These are phyloP conservation scores for Trichophyton mentagrophytes DNA, from an alignment of 2,329 filamentous ascomycete genomes.

Conservation along the genomic window DNA sequence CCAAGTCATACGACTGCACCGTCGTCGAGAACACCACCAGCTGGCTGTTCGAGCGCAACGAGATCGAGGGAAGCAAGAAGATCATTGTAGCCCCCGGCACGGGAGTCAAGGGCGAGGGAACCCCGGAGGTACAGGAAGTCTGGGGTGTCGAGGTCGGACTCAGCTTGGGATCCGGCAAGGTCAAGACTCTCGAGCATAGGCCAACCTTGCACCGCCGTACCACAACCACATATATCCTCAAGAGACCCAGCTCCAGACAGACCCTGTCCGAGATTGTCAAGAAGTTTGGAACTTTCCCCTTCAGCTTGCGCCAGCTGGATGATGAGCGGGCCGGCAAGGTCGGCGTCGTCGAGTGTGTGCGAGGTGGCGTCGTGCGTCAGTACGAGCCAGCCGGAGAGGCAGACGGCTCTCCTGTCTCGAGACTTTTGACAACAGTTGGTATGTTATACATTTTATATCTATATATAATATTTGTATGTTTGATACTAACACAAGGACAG, in stretches of 20 bases:
- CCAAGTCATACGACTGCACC: constrained; percentile 79
- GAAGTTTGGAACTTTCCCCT: constrained; percentile 96
- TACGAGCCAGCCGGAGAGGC: constrained; percentile 95
- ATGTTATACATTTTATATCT: constrained; percentile 33
- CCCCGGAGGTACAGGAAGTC: constrained; percentile 78
- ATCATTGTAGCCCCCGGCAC: constrained; percentile 73
- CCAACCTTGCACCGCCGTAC: constrained; percentile 89
- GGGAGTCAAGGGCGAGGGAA: constrained; percentile 81
- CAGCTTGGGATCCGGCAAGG: constrained; percentile 81
- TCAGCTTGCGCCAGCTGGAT: constrained; percentile 91
- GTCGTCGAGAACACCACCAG: constrained; percentile 96
- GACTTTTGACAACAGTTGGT: constrained; percentile 87
- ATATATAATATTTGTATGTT: background rate
- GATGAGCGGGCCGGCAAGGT: constrained; percentile 93
- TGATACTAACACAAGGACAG: constrained; percentile 36
- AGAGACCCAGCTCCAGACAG: constrained; percentile 85
- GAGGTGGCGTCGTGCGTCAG: constrained; percentile 80
- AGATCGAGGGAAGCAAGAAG: constrained; percentile 97
- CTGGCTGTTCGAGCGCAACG: constrained; percentile 91
- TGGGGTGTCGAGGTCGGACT: constrained; percentile 97
- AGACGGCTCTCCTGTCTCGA: constrained; percentile 70
- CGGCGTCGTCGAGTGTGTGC: constrained; percentile 91
- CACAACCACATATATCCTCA: constrained; percentile 78
- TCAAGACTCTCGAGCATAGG: constrained; percentile 79
- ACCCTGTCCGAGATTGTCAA: constrained; percentile 88